Conservation (phyloP, 805 yeast genomes). For the Wickerhamiella dianesei region DNA sequence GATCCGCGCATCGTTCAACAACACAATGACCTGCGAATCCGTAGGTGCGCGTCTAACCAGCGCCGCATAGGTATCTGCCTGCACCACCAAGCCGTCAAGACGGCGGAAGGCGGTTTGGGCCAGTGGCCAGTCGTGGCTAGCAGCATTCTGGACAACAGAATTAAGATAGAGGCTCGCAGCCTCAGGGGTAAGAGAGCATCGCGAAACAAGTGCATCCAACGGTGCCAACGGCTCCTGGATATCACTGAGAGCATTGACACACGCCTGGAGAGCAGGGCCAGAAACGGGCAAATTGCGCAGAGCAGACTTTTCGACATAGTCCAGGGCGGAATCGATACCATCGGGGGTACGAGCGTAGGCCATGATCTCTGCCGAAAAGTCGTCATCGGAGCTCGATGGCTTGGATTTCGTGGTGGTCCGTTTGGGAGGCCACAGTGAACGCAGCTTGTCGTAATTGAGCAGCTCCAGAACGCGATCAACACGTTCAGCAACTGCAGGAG, state of each 20-base stretch:
- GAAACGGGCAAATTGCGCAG: conserved; percentile 5
- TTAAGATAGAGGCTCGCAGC: background rate
- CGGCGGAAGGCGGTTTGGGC: background rate
- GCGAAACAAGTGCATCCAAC: conserved; percentile 7
- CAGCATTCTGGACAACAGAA: background rate
- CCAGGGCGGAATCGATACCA: conserved; percentile 15
- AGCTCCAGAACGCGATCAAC: conserved; percentile 19
- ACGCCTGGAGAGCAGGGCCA: conserved; percentile 8
- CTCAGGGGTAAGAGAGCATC: background rate
- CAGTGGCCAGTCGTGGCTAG: background rate
- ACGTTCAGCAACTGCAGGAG: conserved; percentile 16
- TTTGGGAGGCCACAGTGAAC: background rate
- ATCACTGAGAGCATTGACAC: conserved; percentile 6
- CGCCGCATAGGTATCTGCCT: background rate
- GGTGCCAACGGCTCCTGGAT: background rate
- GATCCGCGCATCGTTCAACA: conserved; percentile 24
- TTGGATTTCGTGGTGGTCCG: background rate
- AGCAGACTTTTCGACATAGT: conserved; percentile 9
- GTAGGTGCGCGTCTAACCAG: background rate
- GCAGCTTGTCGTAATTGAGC: background rate
- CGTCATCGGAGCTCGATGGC: background rate
- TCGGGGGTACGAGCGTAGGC: conserved; percentile 12
- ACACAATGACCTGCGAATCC: conserved; percentile 16
- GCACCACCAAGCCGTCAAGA: background rate
- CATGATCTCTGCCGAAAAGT: conserved; percentile 7